Conservation (phyloP, 2,329 filamentous ascomycete genomes). For the Furcasterigmium furcatum region DNA sequence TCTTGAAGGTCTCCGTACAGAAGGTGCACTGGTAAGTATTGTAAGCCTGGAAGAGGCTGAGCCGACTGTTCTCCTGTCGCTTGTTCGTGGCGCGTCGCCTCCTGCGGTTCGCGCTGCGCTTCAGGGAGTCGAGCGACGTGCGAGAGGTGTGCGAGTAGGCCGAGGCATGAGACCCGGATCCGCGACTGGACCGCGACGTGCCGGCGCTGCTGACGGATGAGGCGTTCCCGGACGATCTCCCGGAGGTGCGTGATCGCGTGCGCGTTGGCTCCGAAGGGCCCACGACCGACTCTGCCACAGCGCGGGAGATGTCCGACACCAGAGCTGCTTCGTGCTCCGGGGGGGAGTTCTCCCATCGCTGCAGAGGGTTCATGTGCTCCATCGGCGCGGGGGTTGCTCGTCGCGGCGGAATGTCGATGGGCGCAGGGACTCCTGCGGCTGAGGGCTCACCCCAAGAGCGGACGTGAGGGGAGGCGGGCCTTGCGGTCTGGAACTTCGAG, state of each 20-base stretch:
- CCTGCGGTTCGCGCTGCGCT: conserved; percentile 1
- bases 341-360: conserved; percentile 27
- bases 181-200: conserved; percentile 8
- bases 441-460: conserved; percentile 19
- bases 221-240: conserved; percentile 17
- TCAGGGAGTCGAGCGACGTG: conserved; percentile 3
- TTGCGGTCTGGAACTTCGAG: conserved; percentile 52
- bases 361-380: conserved; percentile 19
- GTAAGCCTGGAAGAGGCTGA: background rate
- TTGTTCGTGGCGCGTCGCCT: conserved; percentile 5
- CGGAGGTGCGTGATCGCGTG: conserved; percentile 11
- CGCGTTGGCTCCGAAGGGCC: conserved; percentile 3
- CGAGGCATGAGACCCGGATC: conserved; percentile 9
- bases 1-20: conserved; percentile 40
- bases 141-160: conserved; percentile 25
- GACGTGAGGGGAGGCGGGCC: conserved; percentile 47
- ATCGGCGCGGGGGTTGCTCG: conserved; percentile 30
- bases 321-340: conserved; percentile 25
- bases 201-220: conserved; percentile 8
- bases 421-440: conserved; percentile 14
- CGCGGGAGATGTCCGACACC: conserved; percentile 22
- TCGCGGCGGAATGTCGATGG: conserved; percentile 56
- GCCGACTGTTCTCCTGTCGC: background rate
- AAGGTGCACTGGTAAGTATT: conserved; percentile 38
- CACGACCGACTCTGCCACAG: conserved; percentile 14